Conservation (phyloP, 1,139 yeast genomes). For the Blastobotrys capitulatus region DNA sequence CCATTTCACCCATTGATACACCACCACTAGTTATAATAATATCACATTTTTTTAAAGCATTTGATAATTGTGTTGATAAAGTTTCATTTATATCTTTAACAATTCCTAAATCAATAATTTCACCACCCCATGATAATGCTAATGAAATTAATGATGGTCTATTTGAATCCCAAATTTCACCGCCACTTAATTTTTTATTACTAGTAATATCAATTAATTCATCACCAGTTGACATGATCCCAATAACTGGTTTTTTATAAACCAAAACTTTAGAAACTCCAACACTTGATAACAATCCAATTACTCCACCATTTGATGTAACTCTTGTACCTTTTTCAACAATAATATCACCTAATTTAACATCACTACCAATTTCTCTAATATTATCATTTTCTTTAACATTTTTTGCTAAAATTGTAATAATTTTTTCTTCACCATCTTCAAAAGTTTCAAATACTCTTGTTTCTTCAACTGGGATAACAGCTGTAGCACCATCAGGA, state of each 20-base stretch:
- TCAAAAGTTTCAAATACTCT: conserved; percentile 30
- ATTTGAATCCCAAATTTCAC: conserved; percentile 46
- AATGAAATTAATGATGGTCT: conserved; percentile 41
- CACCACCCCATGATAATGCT: conserved; percentile 32
- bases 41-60: conserved; percentile 28
- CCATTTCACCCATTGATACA: conserved; percentile 52
- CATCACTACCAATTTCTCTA: conserved; percentile 43
- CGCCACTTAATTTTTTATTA: conserved; percentile 27
- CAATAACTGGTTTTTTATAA: conserved; percentile 39
- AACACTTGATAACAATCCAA: conserved; percentile 43
- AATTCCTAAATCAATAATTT: conserved; percentile 41
- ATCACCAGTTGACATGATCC: conserved; percentile 47
- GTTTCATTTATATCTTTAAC: conserved; percentile 33
- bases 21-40: conserved; percentile 48
- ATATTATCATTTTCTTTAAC: conserved; percentile 41
- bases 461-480: conserved; percentile 50
- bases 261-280: conserved; percentile 38
- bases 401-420: conserved; percentile 27
- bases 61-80: conserved; percentile 20
- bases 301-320: conserved; percentile 42
- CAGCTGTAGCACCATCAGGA: conserved; percentile 46
- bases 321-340: conserved; percentile 35
- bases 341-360: conserved; percentile 35
- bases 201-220: conserved; percentile 37
- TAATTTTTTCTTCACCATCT: conserved; percentile 36